Conservation (phyloP, 2,329 filamentous ascomycete genomes). For the Nannizziopsis barbatae region DNA sequence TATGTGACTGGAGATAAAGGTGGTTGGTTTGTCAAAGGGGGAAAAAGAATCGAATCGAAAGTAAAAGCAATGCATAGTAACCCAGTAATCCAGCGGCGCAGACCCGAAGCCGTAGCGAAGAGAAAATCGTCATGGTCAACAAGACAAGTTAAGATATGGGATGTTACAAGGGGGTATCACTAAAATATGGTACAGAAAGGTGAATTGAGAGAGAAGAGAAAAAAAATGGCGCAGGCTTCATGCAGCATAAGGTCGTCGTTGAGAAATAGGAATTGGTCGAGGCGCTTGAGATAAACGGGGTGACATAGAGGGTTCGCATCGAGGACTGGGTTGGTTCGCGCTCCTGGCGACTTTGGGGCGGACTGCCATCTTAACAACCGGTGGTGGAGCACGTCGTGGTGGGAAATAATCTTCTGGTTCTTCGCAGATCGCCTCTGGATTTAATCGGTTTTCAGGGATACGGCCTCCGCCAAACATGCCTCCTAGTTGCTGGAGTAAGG, state of each 20-base stretch:
- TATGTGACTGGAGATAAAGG: background rate
- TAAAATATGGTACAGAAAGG: conserved; percentile 5
- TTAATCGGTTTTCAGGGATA: conserved; percentile 33
- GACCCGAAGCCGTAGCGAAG: background rate
- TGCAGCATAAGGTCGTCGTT: conserved; percentile 12
- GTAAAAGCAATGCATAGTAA: conserved; percentile 1
- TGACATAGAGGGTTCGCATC: conserved; percentile 8
- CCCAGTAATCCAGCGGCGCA: background rate
- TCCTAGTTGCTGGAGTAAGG: conserved; percentile 38
- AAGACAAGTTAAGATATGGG: background rate
- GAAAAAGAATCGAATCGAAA: background rate
- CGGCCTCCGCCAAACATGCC: conserved; percentile 37
- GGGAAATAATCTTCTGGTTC: conserved; percentile 9
- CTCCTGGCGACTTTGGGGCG: conserved; percentile 1
- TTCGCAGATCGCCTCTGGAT: conserved; percentile 19
- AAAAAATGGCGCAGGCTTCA: background rate
- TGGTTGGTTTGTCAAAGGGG: background rate
- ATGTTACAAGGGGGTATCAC: conserved; percentile 9
- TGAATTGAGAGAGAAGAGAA: background rate
- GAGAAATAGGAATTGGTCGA: conserved; percentile 17
- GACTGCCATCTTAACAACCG: background rate
- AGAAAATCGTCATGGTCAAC: conserved; percentile 1
- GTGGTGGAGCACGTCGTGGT: conserved; percentile 1
- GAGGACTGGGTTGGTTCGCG: background rate
- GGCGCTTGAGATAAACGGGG: conserved; percentile 8